Conservation (phyloP, 768 basidiomycete species). For the Trametes elegans region DNA sequence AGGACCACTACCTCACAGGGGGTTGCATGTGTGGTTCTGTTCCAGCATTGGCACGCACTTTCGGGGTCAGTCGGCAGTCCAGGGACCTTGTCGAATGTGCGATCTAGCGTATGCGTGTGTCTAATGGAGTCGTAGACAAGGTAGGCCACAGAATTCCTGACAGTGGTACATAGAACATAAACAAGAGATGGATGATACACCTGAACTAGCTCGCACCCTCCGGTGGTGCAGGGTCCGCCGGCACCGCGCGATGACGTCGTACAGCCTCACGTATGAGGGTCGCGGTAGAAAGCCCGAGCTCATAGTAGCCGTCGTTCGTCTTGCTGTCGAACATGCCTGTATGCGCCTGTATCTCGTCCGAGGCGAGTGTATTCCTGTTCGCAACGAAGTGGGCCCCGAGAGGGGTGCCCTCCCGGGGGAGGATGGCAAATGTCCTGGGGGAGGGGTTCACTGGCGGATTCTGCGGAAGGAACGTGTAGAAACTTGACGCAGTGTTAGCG, state of each 20-base stretch:
- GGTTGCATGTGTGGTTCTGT: too few relatives aligned
- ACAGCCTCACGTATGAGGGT: slow-evolving; percentile 61
- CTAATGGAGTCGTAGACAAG: too few relatives aligned
- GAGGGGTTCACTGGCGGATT: slow-evolving; percentile 52
- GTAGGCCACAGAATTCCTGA: too few relatives aligned
- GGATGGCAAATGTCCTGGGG: slow-evolving; percentile 73
- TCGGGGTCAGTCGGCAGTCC: too few relatives aligned
- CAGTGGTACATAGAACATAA: too few relatives aligned
- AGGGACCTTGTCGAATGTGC: too few relatives aligned
- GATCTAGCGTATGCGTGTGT: too few relatives aligned
- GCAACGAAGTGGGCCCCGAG: slow-evolving; percentile 56
- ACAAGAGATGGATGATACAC: too few relatives aligned
- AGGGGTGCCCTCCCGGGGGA: slow-evolving; percentile 54
- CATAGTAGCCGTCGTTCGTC: slow-evolving; percentile 90
- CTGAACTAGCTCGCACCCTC: too few relatives aligned
- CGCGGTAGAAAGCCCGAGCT: slow-evolving; percentile 69
- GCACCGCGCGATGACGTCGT: slow-evolving; percentile 15
- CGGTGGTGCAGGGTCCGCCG: background rate
- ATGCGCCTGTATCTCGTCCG: slow-evolving; percentile 83
- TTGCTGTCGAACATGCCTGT: slow-evolving; percentile 82
- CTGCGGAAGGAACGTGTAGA: slow-evolving; percentile 77
- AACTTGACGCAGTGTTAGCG: slow-evolving; percentile 57
- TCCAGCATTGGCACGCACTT: too few relatives aligned
- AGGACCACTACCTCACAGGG: too few relatives aligned
- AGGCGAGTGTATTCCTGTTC: slow-evolving; percentile 61